Evolutionary conservation across 2,329 filamentous ascomycete species (phyloP).

Genomic region (Pestalotiopsis fici): DNA sequence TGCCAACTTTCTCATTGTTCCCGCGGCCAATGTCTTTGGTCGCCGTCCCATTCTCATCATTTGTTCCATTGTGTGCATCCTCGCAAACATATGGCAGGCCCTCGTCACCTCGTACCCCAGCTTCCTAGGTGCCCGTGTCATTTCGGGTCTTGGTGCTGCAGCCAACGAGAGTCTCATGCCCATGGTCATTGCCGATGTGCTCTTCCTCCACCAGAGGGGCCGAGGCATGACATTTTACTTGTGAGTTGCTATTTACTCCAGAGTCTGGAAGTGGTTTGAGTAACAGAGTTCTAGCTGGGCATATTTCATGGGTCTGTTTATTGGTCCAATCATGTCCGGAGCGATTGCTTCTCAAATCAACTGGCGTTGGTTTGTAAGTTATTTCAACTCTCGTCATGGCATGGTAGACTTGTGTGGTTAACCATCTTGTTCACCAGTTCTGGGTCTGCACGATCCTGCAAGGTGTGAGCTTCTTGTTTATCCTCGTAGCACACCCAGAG

Average conservation of each 20-base stretch:
- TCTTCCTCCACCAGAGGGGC: constrained; percentile 30
- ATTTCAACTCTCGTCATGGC: background rate
- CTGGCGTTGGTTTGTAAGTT: constrained; percentile 33
- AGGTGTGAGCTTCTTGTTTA: constrained; percentile 25
- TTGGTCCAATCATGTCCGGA: constrained; percentile 34
- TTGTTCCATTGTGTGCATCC: constrained; percentile 29
- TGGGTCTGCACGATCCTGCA: constrained; percentile 33
- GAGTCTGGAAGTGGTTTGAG: background rate
- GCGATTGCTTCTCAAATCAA: constrained; percentile 27
- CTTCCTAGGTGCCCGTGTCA: constrained; percentile 31
- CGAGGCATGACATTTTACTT: constrained; percentile 29
- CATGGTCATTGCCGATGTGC: constrained; percentile 31
- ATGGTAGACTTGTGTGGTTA: background rate
- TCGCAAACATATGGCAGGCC: constrained; percentile 31
- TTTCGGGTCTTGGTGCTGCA: constrained; percentile 31
- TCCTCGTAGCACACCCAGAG: constrained; percentile 27
- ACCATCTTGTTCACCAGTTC: constrained; percentile 21
- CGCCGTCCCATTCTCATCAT: constrained; percentile 31
- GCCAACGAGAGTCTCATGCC: constrained; percentile 35
- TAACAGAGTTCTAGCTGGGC: constrained; percentile 19
- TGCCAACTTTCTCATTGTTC: constrained; percentile 34
- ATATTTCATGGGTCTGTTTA: constrained; percentile 32
- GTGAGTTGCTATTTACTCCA: constrained; percentile 10
- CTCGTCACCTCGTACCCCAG: constrained; percentile 28
- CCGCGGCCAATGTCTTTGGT: constrained; percentile 30